Base-by-base conservation (phyloP, 139 green algal species). In the Spirogloea muscicola region DNA sequence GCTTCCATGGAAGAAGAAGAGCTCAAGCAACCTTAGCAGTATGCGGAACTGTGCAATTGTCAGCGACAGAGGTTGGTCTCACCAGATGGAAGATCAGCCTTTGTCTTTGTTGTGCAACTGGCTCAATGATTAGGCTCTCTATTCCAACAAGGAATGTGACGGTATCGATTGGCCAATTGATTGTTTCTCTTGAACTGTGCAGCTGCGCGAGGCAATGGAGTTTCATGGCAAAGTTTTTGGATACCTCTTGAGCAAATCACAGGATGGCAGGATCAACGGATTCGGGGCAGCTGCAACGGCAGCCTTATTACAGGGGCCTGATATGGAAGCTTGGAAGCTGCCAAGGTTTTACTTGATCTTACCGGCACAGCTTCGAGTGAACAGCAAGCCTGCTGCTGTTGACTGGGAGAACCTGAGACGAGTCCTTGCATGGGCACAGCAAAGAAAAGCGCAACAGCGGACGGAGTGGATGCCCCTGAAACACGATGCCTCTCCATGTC, bases 291-390 rank as follows among this genome's bases (percentile, higher is more conserved):
- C 37, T 7, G 6, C 40, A 33, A 62, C 37, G 52, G 52, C 40
- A 6, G 6, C 6, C 52, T 62, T 7, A 62, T 62, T 62, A 62
- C 52, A n/a, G n/a, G n/a, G n/a, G n/a, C n/a, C n/a, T n/a, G n/a
- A n/a, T n/a, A n/a, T n/a, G n/a, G n/a, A n/a, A n/a, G n/a, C n/a
- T n/a, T n/a, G n/a, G n/a, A n/a, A n/a, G n/a, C n/a, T n/a, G n/a
- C n/a, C n/a, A n/a, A n/a, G n/a, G n/a, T n/a, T n/a, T n/a, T n/a
- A n/a, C n/a, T n/a, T n/a, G n/a, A n/a, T n/a, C n/a, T n/a, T n/a
- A n/a, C n/a, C n/a, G n/a, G n/a, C n/a, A n/a, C n/a, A n/a, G n/a
- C n/a, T n/a, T n/a, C n/a, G n/a, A n/a, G n/a, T n/a, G n/a, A n/a
- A n/a, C n/a, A n/a, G n/a, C n/a, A n/a, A n/a, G n/a, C n/a, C n/a